Percentiles rank a stretch among this genome's conserved stretches.
phyloP scores from a whole-genome alignment of 1,284 basidiomycete species.

The Cystobasidium slooffiae region DNA sequence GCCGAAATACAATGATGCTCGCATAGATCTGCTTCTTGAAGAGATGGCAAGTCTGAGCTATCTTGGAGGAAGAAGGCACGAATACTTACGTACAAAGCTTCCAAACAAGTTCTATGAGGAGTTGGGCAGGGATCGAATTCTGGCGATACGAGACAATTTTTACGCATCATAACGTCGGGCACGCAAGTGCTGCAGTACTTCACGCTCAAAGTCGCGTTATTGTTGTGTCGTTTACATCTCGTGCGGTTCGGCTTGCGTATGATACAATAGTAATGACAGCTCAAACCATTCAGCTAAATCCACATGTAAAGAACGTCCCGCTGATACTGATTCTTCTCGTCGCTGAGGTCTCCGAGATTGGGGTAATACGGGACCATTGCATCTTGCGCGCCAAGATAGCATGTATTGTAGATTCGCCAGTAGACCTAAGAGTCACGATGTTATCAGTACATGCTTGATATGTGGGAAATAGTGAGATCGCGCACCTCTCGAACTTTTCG shows the following conservation, averaged over 20 bases:
- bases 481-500: constrained; percentile 86
- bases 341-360: constrained; percentile 46
- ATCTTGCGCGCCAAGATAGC: constrained; percentile 54
- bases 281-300: neutral
- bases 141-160: constrained; percentile 8
- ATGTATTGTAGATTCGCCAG: constrained; percentile 77
- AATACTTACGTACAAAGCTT: constrained; percentile 1
- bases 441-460: constrained; percentile 33
- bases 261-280: constrained; percentile 12
- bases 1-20: constrained; percentile 21
- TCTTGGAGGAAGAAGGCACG: constrained; percentile 20
- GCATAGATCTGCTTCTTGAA: constrained; percentile 33
- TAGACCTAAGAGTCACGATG: constrained; percentile 59
- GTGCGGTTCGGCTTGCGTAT: constrained; percentile 1
- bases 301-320: constrained; percentile 43
- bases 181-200: neutral
- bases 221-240: neutral
- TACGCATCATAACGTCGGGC: neutral
- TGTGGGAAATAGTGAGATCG: neutral
- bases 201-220: neutral
- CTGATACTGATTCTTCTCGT: constrained; percentile 52
- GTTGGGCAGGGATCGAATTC: constrained; percentile 9
- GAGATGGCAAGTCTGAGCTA: constrained; percentile 42
- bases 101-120: constrained; percentile 8
- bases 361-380: constrained; percentile 50